Base-by-base conservation (phyloP, 2,329 filamentous ascomycete genomes). In the Daldinia eschscholtzii region DNA sequence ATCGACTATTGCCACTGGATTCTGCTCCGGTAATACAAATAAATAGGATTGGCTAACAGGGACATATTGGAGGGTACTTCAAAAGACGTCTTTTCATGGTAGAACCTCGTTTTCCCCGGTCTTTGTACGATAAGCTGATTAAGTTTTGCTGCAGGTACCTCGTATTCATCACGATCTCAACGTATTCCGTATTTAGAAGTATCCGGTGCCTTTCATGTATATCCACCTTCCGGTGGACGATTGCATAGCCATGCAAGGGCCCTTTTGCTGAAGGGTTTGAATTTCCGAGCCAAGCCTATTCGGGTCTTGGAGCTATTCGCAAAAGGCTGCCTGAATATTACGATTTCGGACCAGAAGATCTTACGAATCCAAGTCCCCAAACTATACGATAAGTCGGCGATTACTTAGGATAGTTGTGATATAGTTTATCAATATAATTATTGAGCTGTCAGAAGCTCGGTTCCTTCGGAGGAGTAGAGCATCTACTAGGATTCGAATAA, bases 261-360 rank as follows among this genome's bases (percentile, higher is more conserved):
- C 53, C 35, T 39, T 44, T 18, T 46, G 20, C 15, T 37, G 28
- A 61, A 30, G 20, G 41, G 39, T 50, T 50, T 18, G 35, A 35
- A 26, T 79, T n/a, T 68, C 77, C 30, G 72, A 78, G 37, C 72
- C 73, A 4, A 78, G 78, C 56, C 77, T 63, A 73, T 74, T 28
- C 71, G 79, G 65, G 73, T 80, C 6, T 68, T 80, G 26, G 75
- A 80, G 52, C 68, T 79, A 9, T 74, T 80, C 6, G 79, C 79
- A 69, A 80, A 79, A 28, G 78, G 80, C 61, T 65, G 58, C 64
- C 71, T 74, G 68, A 70, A 61, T 18, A 52, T 18, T n/a, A 18
- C 3, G 65, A 35, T 23, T 39, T 70, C 44, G 50, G 63, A 18
- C 56, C 65, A 6, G 61, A 61, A 23, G 48, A 53, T 15, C 64